Percentiles rank a stretch among this genome's conserved stretches.
phyloP scores from a whole-genome alignment of 805 yeast genomes.

The Starmerella vitae region DNA sequence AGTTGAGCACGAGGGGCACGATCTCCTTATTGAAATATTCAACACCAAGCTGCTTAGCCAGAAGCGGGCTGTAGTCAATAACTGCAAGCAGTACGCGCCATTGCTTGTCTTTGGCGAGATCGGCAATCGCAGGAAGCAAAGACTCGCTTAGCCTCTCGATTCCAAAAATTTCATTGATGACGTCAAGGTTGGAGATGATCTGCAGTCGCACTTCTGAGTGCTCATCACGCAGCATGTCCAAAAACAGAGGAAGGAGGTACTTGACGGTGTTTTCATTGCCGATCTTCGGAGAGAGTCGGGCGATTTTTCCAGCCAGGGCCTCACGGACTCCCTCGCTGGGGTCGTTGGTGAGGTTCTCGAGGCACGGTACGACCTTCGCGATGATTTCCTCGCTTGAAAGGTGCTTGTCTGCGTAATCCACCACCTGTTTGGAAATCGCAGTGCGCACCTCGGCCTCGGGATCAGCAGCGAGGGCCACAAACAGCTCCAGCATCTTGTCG shows the following conservation, averaged over 20 bases:
- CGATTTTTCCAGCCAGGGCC: constrained; percentile 76
- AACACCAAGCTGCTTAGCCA: constrained; percentile 89
- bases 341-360: constrained; percentile 73
- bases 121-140: constrained; percentile 87
- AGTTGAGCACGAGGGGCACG: constrained; percentile 82
- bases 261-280: constrained; percentile 76
- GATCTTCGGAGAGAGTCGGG: constrained; percentile 72
- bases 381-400: constrained; percentile 39
- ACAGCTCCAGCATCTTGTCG: constrained; percentile 49
- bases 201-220: constrained; percentile 92
- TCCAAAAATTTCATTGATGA: constrained; percentile 89
- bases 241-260: constrained; percentile 69
- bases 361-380: constrained; percentile 64
- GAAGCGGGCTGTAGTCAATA: constrained; percentile 86
- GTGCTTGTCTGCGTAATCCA: constrained; percentile 32
- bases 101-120: constrained; percentile 87
- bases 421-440: constrained; percentile 83
- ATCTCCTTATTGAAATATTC: constrained; percentile 85
- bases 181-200: constrained; percentile 80
- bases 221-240: constrained; percentile 91
- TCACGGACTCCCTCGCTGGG: constrained; percentile 88
- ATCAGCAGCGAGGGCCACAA: constrained; percentile 70
- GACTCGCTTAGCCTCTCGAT: constrained; percentile 76
- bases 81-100: constrained; percentile 98
- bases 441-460: constrained; percentile 94